These are phyloP conservation scores for Lactifluus piperatus DNA, from an alignment of 768 basidiomycete genomes.

Conservation along the genomic window DNA sequence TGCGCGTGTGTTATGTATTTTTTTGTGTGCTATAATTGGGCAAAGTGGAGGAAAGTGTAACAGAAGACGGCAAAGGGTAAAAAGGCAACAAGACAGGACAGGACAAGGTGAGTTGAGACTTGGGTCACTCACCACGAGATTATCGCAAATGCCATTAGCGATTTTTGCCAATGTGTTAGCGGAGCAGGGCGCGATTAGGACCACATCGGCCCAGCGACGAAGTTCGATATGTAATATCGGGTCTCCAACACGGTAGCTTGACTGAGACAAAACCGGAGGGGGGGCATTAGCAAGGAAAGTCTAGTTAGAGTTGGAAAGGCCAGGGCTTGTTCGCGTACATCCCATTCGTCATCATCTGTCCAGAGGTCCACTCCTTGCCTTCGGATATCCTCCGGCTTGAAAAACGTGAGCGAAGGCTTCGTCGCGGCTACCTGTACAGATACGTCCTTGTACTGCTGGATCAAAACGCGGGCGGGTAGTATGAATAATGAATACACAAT, in stretches of 20 bases:
- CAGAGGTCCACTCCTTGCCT: constrained; percentile 57
- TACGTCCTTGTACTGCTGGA: constrained; percentile 71
- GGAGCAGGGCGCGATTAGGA: constrained; percentile 91
- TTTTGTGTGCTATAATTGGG: too few relatives aligned
- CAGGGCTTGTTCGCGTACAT: constrained; percentile 37
- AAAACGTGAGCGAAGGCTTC: constrained; percentile 71
- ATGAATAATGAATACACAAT: neutral
- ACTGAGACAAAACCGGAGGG: constrained; percentile 33
- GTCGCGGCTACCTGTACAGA: constrained; percentile 81
- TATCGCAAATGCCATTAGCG: constrained; percentile 81
- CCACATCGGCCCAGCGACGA: constrained; percentile 88
- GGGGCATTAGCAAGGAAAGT: neutral
- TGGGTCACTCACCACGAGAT: constrained; percentile 54
- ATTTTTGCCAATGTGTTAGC: constrained; percentile 97
- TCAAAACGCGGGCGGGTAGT: neutral
- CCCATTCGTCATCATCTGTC: constrained; percentile 92
- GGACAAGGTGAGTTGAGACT: too few relatives aligned
- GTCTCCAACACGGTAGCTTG: constrained; percentile 68
- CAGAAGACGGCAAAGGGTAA: neutral
- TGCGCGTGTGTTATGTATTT: too few relatives aligned
- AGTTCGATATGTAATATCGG: constrained; percentile 96
- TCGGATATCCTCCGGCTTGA: constrained; percentile 43
- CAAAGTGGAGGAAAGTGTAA: too few relatives aligned
- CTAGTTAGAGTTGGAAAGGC: neutral
- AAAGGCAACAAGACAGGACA: neutral